These are phyloP conservation scores for Leishmania mexicana DNA, from an alignment of 208 protist species.

Conservation along the genomic window DNA sequence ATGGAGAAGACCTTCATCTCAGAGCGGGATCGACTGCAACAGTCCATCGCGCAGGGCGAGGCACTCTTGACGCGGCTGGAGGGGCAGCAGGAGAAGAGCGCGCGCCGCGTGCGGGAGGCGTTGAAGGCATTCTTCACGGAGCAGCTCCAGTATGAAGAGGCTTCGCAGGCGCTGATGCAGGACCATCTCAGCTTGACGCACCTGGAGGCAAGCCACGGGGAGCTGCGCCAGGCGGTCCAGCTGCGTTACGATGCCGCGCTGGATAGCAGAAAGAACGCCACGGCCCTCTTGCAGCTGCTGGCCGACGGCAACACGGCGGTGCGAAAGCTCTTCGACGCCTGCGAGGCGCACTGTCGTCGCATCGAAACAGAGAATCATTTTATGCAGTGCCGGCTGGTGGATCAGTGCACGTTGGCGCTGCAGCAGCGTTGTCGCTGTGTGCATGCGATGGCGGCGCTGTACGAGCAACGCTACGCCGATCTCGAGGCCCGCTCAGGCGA, in stretches of 20 bases:
- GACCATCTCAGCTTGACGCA: conserved; percentile 59
- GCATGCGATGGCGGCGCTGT: conserved; percentile 56
- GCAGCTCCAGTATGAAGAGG: conserved; percentile 69
- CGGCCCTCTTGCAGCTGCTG: conserved; percentile 38
- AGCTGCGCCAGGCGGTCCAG: conserved; percentile 47
- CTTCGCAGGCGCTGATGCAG: conserved; percentile 57
- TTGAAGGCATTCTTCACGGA: conserved; percentile 76
- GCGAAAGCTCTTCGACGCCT: conserved; percentile 40
- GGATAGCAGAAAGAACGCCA: conserved; percentile 22
- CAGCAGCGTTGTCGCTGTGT: conserved; percentile 66
- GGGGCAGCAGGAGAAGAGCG: conserved; percentile 65
- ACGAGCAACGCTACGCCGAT: conserved; percentile 56
- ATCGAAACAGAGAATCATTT: conserved; percentile 58
- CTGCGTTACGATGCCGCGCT: conserved; percentile 37
- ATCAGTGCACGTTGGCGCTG: conserved; percentile 40
- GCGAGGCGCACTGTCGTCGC: conserved; percentile 54
- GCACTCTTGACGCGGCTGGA: conserved; percentile 45
- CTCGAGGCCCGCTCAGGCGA: conserved; percentile 25
- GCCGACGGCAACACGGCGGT: conserved; percentile 40
- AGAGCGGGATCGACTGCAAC: conserved; percentile 35
- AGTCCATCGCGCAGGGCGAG: conserved; percentile 40
- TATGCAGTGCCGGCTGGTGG: conserved; percentile 52
- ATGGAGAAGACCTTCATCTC: conserved; percentile 37
- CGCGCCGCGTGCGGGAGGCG: conserved; percentile 73
- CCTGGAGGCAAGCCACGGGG: conserved; percentile 57